A percentile compares a stretch with the other conserved stretches of the same genome.
Conservation (phyloP, 768 basidiomycete genomes). For the Naganishia onofrii region DNA sequence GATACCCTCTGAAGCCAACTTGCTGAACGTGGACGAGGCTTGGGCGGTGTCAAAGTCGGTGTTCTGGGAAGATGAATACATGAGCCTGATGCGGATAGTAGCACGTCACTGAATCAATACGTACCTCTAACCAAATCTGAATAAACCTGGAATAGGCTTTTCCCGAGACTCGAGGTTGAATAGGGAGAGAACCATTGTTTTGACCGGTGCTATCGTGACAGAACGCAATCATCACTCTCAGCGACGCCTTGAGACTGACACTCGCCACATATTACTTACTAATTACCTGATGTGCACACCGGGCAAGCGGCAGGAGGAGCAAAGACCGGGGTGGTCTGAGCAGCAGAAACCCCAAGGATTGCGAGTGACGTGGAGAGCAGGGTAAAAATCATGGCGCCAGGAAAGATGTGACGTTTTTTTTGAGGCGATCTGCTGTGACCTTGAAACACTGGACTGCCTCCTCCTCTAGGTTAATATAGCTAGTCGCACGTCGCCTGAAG, state of each 20-base stretch:
- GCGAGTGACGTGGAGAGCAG: neutral
- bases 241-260: neutral
- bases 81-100: neutral
- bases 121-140: constrained; percentile 61
- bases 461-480: neutral
- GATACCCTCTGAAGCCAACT: constrained; percentile 59
- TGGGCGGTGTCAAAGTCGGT: constrained; percentile 57
- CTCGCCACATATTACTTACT: neutral
- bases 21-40: constrained; percentile 44
- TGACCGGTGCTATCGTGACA: constrained; percentile 44
- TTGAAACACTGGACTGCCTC: neutral
- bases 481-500: neutral
- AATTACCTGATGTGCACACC: neutral
- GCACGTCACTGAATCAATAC: neutral
- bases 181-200: constrained; percentile 56
- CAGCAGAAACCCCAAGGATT: neutral
- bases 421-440: neutral
- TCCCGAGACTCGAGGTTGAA: constrained; percentile 54
- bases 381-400: neutral
- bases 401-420: neutral
- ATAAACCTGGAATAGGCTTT: constrained; percentile 58
- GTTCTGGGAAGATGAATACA: constrained; percentile 38
- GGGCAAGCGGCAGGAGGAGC: neutral
- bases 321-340: neutral
- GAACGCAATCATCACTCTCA: neutral